A percentile compares a stretch with the other conserved stretches of the same genome.
These are phyloP conservation scores for Boletus pseudopeckii DNA, from an alignment of 768 basidiomycete species.

Conservation along the genomic window DNA sequence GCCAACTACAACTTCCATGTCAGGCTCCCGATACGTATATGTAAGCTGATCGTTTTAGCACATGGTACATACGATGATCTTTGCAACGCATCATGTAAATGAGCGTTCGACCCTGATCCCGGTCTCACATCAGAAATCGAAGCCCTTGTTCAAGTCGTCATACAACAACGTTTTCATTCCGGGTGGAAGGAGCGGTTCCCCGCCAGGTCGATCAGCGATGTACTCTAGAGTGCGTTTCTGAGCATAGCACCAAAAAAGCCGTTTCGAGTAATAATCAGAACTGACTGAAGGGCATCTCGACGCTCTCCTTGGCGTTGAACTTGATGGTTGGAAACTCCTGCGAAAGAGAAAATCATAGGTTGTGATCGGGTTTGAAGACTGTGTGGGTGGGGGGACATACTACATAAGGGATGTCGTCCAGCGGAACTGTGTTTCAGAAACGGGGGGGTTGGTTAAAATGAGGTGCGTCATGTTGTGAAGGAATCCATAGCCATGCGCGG, in stretches of 20 bases:
- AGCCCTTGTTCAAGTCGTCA: constrained; percentile 82
- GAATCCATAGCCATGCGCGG: neutral
- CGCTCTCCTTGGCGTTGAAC: constrained; percentile 84
- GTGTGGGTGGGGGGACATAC: constrained; percentile 37
- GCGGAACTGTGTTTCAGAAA: constrained; percentile 39
- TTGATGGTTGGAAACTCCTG: constrained; percentile 88
- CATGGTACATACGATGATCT: neutral
- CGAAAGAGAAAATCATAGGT: neutral
- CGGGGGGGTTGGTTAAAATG: neutral
- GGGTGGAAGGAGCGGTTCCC: constrained; percentile 74
- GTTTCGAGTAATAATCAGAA: constrained; percentile 9
- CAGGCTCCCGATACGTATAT: neutral
- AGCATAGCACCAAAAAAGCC: neutral
- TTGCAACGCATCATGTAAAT: neutral
- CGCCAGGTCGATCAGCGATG: constrained; percentile 41
- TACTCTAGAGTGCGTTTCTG: constrained; percentile 37
- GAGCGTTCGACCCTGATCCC: neutral
- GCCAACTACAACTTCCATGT: neutral
- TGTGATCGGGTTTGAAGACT: neutral
- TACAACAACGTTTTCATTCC: constrained; percentile 88
- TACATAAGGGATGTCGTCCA: constrained; percentile 70
- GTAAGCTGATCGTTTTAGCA: neutral
- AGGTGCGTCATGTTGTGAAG: neutral
- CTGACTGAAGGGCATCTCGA: constrained; percentile 98
- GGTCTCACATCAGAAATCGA: constrained; percentile 46